These are phyloP conservation scores for Alternaria infectoria DNA, from an alignment of 2,329 filamentous ascomycete species.

Conservation along the genomic window DNA sequence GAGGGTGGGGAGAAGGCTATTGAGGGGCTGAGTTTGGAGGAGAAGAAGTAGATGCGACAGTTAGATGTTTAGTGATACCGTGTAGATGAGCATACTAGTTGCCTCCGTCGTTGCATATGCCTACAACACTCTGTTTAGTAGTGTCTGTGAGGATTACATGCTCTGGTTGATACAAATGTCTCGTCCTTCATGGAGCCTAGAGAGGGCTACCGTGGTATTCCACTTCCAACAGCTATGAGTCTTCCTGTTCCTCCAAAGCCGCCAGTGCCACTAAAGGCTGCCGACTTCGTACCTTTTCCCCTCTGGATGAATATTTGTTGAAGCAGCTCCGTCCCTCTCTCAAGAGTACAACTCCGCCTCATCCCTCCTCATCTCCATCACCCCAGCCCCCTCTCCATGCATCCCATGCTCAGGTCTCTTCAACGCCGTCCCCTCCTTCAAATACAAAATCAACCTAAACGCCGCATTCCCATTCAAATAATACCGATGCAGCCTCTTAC, in stretches of 20 bases:
- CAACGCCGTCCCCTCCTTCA: slow-evolving; percentile 60
- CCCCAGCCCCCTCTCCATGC: background rate
- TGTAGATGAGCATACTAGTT: background rate
- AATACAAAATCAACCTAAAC: slow-evolving; percentile 82
- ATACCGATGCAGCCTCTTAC: slow-evolving; percentile 91
- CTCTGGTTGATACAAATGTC: background rate
- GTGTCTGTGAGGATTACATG: background rate
- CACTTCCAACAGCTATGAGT: background rate
- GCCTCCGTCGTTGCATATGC: background rate
- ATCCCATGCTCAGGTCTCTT: slow-evolving; percentile 33
- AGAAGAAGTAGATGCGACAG: slow-evolving; percentile 27
- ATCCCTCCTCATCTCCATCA: slow-evolving; percentile 6
- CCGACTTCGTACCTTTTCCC: background rate
- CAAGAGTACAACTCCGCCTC: slow-evolving; percentile 14
- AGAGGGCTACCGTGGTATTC: background rate
- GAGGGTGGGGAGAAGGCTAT: slow-evolving; percentile 43
- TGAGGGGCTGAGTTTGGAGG: slow-evolving; percentile 40
- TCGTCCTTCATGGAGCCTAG: background rate
- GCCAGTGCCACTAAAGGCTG: background rate
- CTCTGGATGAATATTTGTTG: too few species aligned
- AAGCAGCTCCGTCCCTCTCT: background rate
- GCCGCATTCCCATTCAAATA: slow-evolving; percentile 97
- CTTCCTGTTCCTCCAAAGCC: too few species aligned
- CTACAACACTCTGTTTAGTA: background rate
- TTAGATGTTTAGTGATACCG: background rate